Evolutionary conservation across 345 rosid species (phyloP).

Genomic region (Populus deltoides): DNA sequence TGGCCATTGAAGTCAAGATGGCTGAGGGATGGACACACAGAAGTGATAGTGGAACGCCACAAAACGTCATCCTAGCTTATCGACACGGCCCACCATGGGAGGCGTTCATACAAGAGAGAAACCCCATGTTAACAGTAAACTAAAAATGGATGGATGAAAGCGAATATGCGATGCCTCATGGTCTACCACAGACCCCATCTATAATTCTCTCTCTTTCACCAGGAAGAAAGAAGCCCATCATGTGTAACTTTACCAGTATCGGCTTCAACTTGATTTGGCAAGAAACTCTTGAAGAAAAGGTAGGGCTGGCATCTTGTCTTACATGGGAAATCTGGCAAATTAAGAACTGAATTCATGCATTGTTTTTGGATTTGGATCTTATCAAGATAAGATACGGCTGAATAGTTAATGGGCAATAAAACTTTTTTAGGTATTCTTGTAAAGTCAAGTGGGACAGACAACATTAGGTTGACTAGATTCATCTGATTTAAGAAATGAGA

Average conservation of each 20-base stretch:
- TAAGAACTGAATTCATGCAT: neutral
- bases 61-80: constrained; percentile 45
- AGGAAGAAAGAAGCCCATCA: neutral
- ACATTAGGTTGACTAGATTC: constrained; percentile 23
- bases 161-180: constrained; percentile 5
- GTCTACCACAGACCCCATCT: neutral
- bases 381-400: neutral
- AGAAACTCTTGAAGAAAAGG: neutral
- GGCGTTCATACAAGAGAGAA: constrained; percentile 22
- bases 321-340: neutral
- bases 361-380: too few relatives aligned
- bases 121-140: neutral
- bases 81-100: constrained; percentile 36
- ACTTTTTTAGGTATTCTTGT: neutral
- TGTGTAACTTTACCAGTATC: neutral
- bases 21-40: neutral
- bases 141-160: neutral
- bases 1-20: constrained; percentile 1
- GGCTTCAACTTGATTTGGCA: neutral
- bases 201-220: too few relatives aligned
- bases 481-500: neutral
- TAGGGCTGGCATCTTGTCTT: neutral
- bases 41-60: constrained; percentile 34
- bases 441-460: constrained; percentile 11
- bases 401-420: neutral